A percentile compares a stretch with the other conserved stretches of the same genome.
phyloP scores from a whole-genome alignment of 2,329 filamentous ascomycete genomes.

The Elsinoe ampelina region DNA sequence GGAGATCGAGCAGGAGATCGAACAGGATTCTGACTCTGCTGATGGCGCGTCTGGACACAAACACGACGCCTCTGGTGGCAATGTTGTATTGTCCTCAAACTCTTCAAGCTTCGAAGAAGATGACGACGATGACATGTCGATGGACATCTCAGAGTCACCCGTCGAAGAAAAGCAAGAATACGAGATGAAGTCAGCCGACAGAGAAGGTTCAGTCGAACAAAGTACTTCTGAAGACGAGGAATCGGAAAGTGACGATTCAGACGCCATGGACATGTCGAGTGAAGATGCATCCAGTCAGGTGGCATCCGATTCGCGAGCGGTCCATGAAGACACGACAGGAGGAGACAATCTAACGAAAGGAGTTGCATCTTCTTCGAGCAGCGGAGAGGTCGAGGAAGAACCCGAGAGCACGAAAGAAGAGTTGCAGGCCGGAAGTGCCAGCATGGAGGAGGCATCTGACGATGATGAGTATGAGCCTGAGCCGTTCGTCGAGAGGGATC shows the following conservation, averaged over 20 bases:
- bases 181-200: not conserved
- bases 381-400: not conserved
- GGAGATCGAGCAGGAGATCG: no score
- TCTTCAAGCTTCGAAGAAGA: no score
- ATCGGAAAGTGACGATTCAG: not conserved
- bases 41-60: no score
- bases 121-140: no score
- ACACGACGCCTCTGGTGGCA: no score
- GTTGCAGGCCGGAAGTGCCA: not conserved
- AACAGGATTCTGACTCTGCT: no score
- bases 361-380: not conserved
- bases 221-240: not conserved
- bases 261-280: slow-evolving; percentile 12
- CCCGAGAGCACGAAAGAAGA: not conserved
- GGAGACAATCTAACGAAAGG: no score
- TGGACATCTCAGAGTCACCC: no score
- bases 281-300: not conserved
- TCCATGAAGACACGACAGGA: no score
- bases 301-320: not conserved
- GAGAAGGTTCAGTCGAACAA: not conserved
- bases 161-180: no score
- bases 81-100: no score
- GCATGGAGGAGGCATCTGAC: not conserved
- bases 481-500: not conserved
- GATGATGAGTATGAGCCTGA: slow-evolving; percentile 5